phyloP scores from a whole-genome alignment of 805 yeast species.

The Saturnispora diversa region DNA sequence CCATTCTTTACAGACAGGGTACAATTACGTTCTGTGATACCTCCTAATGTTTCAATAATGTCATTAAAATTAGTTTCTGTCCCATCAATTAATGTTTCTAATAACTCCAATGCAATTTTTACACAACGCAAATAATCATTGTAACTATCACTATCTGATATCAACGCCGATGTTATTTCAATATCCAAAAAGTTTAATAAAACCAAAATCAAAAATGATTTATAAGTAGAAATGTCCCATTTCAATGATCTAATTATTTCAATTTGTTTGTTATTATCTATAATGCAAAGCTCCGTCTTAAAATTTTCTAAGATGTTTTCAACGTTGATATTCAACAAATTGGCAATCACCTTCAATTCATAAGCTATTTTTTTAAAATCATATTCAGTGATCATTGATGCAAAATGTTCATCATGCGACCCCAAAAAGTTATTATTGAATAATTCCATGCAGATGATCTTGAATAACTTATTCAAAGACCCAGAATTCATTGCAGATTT shows the following conservation, averaged over 20 bases:
- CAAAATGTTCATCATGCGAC: background rate
- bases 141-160: slow-evolving; percentile 13
- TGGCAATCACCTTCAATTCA: slow-evolving; percentile 44
- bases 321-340: slow-evolving; percentile 42
- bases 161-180: slow-evolving; percentile 18
- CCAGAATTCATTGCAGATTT: slow-evolving; percentile 40
- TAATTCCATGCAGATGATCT: slow-evolving; percentile 47
- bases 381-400: slow-evolving; percentile 28
- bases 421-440: slow-evolving; percentile 31
- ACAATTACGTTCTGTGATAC: slow-evolving; percentile 13
- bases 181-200: slow-evolving; percentile 38
- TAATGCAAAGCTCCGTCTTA: slow-evolving; percentile 50
- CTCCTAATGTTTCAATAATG: slow-evolving; percentile 16
- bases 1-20: slow-evolving; percentile 7
- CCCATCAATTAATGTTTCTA: slow-evolving; percentile 46
- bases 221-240: slow-evolving; percentile 55
- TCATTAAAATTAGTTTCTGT: slow-evolving; percentile 45
- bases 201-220: slow-evolving; percentile 42
- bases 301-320: slow-evolving; percentile 40
- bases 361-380: slow-evolving; percentile 62
- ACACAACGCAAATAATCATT: slow-evolving; percentile 32
- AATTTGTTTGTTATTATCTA: slow-evolving; percentile 38
- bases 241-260: slow-evolving; percentile 34
- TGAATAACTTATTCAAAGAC: slow-evolving; percentile 51
- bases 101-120: slow-evolving; percentile 37